phyloP scores from a whole-genome alignment of 441 rosid genomes.

The Pelargonium australe region DNA sequence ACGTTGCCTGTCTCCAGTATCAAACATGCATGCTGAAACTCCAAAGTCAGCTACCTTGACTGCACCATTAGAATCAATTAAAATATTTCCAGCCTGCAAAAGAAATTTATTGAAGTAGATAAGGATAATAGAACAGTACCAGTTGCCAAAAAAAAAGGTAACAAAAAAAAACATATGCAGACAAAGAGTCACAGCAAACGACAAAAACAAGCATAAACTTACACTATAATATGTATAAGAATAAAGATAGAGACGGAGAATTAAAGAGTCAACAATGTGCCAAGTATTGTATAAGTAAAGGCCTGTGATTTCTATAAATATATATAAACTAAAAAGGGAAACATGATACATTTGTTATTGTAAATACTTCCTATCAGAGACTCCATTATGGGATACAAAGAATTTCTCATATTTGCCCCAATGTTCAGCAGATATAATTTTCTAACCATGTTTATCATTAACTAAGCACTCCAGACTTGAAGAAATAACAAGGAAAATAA shows the following conservation, averaged over 20 bases:
- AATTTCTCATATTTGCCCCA: neutral
- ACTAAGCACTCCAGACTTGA: constrained; percentile 11
- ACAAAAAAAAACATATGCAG: neutral
- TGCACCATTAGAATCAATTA: constrained; percentile 65
- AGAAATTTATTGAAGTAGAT: constrained; percentile 19
- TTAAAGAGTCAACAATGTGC: neutral
- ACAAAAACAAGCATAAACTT: neutral
- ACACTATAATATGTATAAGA: neutral
- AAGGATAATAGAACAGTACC: constrained; percentile 13
- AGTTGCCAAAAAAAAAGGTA: neutral
- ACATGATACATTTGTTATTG: too few species aligned
- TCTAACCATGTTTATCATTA: neutral
- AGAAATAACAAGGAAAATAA: neutral
- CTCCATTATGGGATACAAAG: neutral
- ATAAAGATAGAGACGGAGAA: neutral
- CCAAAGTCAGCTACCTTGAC: constrained; percentile 97
- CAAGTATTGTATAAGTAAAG: neutral
- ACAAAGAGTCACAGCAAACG: neutral
- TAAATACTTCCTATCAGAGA: too few species aligned
- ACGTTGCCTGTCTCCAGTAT: constrained; percentile 92
- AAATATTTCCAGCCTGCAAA: constrained; percentile 87
- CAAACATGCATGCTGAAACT: constrained; percentile 96
- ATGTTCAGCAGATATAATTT: neutral
- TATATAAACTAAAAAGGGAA: too few species aligned
- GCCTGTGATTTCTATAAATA: neutral